Percentiles rank a stretch among this genome's conserved stretches.
Evolutionary conservation across 441 rosid species (phyloP).

Genomic region (Pelargonium myrrhifolium): DNA sequence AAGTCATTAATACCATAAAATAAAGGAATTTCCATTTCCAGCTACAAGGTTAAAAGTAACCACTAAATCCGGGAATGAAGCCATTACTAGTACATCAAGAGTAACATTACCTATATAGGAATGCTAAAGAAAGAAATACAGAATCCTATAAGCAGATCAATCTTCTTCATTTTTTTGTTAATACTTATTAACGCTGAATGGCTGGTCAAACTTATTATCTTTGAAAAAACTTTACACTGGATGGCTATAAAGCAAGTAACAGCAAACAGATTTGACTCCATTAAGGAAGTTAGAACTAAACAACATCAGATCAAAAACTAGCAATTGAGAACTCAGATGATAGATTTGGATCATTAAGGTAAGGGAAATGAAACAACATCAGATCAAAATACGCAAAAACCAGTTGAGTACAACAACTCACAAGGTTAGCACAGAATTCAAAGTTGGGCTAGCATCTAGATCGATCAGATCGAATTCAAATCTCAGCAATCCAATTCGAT

Average conservation of each 20-base stretch:
- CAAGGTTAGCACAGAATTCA: neutral
- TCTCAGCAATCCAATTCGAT: neutral
- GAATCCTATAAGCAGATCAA: neutral
- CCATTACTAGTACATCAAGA: neutral
- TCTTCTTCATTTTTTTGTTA: no score
- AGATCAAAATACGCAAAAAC: neutral
- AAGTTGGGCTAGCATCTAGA: neutral
- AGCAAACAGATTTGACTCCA: no score
- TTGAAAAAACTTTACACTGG: no score
- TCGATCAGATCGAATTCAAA: neutral
- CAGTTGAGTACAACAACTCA: neutral
- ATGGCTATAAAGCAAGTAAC: no score
- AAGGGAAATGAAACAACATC: neutral
- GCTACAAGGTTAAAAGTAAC: neutral
- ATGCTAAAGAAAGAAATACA: neutral
- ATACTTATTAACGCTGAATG: no score
- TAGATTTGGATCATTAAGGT: neutral
- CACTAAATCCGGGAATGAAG: neutral
- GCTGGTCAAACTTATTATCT: no score
- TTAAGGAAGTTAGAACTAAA: no score
- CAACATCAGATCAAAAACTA: neutral
- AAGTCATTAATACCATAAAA: no score
- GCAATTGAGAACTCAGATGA: neutral
- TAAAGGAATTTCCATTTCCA: no score
- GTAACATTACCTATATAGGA: neutral